phyloP scores from a whole-genome alignment of 1,139 yeast genomes.

The Kurtzmaniella quercitrusa region DNA sequence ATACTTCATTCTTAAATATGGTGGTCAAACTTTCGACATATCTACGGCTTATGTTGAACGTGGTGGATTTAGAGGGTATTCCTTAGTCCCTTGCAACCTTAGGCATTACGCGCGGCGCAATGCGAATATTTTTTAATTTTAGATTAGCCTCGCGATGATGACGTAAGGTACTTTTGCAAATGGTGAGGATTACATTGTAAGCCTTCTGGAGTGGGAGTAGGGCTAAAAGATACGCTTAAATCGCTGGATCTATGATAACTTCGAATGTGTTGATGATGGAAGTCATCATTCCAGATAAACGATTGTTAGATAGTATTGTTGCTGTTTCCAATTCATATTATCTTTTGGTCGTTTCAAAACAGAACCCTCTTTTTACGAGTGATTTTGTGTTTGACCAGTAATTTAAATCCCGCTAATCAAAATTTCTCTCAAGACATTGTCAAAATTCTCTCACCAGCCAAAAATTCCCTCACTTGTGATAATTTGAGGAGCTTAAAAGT shows the following conservation, averaged over 20 bases:
- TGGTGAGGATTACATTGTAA: background rate
- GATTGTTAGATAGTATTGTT: background rate
- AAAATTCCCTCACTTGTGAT: background rate
- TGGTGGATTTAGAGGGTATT: background rate
- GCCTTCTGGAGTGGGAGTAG: background rate
- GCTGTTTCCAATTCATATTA: too few species aligned
- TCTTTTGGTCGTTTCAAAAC: background rate
- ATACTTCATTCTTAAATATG: background rate
- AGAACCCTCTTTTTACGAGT: background rate
- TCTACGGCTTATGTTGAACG: background rate
- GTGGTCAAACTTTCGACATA: background rate
- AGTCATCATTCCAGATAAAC: too few species aligned
- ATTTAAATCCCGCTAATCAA: conserved; percentile 1
- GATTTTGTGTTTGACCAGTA: conserved; percentile 1
- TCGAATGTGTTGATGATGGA: too few species aligned
- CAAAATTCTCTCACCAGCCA: background rate
- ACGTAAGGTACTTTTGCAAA: background rate
- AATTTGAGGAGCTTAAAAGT: background rate
- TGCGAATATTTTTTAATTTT: background rate
- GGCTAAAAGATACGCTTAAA: background rate
- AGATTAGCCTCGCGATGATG: background rate
- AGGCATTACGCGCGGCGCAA: background rate
- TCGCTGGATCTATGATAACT: background rate
- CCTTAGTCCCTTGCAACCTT: background rate
- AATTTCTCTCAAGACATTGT: background rate